Base-by-base conservation (phyloP, 2,329 filamentous ascomycete genomes). In the Hirsutella thompsonii region DNA sequence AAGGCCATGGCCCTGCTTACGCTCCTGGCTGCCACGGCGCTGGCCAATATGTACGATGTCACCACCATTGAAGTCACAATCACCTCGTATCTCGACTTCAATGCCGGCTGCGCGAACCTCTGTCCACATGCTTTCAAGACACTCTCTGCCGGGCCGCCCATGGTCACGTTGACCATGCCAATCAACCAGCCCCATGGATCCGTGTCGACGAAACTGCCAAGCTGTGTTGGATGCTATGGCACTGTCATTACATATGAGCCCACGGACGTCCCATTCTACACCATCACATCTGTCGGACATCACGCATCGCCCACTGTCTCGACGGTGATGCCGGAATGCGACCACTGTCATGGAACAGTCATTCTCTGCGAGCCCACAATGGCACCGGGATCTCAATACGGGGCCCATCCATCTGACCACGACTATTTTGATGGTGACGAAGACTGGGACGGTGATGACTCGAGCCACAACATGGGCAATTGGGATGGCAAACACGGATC, bases 161-260 rank as follows among this genome's bases (percentile, higher is more conserved):
- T 41, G 34, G 48, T 49, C 21, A 50, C 49, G 3, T 46, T 55
- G 14, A 52, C 52, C 11, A 36, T 55, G 13, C 52, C 52, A 3
- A 48, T 46, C 6, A 52, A 42, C 33, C 38, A 49, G 4, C 38
- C 38, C n/a, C 5, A 14, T 21, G 38, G 9, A 8, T 11, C 38
- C 6, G 13, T 36, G 9, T 49, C 45, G 8, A 53, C 49, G 32
- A 47, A 48, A 19, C 35, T 44, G 2, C 50, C 52, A 1, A 39
- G 38, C 4, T 54, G 50, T 26, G 46, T 48, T 18, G 49, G 36
- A 16, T 54, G 52, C 32, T 35, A 37, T 18, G 50, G 51, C 23
- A 56, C 52, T 20, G 47, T 56, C 38, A 49, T 50, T 36, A 36
- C 44, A 43, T 55, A 50, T 32, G 40, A 56, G 36, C 46, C 52